These are phyloP conservation scores for Cytospora mali DNA, from an alignment of 2,329 filamentous ascomycete genomes.

Conservation along the genomic window DNA sequence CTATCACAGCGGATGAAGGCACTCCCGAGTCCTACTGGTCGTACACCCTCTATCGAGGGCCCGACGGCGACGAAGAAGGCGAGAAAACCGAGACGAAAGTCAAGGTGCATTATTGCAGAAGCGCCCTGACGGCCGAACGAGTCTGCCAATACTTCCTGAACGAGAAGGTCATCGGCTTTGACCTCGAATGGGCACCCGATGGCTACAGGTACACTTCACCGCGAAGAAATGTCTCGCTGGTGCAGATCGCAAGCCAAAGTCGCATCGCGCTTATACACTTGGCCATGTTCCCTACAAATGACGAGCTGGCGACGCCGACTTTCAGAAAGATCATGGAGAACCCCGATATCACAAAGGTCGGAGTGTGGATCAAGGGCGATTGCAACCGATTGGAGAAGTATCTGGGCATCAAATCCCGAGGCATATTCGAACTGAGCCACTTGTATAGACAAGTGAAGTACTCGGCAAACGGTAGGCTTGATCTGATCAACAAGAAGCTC, in stretches of 20 bases:
- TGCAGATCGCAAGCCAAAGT: conserved; percentile 79
- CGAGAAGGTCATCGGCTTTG: conserved; percentile 79
- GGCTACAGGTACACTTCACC: conserved; percentile 50
- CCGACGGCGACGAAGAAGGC: conserved; percentile 40
- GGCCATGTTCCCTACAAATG: conserved; percentile 58
- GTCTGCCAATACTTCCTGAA: conserved; percentile 67
- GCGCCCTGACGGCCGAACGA: conserved; percentile 65
- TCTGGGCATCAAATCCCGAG: conserved; percentile 65
- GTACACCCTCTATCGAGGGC: conserved; percentile 66
- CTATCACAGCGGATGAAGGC: conserved; percentile 49
- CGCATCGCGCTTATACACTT: conserved; percentile 83
- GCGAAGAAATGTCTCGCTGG: conserved; percentile 74
- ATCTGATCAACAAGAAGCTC: conserved; percentile 65
- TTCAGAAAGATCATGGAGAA: conserved; percentile 75
- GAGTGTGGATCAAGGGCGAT: conserved; percentile 75
- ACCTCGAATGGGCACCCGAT: conserved; percentile 78
- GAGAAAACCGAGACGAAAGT: conserved; percentile 51
- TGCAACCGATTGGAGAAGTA: conserved; percentile 68
- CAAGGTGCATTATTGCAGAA: conserved; percentile 77
- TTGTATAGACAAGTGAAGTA: conserved; percentile 77
- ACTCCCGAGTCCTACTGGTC: conserved; percentile 65
- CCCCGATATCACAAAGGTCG: conserved; percentile 69
- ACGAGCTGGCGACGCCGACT: conserved; percentile 68
- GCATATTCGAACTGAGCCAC: conserved; percentile 81
- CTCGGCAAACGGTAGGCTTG: conserved; percentile 51